Evolutionary conservation across 2,329 filamentous ascomycete species (phyloP).

Genomic region (Xylariaceae sp.): DNA sequence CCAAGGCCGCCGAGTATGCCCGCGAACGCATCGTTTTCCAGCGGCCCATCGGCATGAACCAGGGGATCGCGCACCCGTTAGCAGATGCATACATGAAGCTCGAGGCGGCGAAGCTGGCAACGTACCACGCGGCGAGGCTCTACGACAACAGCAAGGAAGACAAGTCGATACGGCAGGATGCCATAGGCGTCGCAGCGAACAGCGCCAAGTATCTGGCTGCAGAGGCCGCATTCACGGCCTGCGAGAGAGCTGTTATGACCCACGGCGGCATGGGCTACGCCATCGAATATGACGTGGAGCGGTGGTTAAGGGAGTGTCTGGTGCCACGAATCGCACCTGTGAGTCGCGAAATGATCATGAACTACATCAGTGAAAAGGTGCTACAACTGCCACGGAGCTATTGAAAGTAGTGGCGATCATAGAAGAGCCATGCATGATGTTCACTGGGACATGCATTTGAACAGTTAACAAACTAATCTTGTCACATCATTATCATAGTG

Average conservation of each 20-base stretch:
- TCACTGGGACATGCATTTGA: too few relatives aligned
- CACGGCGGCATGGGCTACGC: conserved; percentile 71
- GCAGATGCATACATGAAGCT: conserved; percentile 70
- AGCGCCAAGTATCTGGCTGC: conserved; percentile 74
- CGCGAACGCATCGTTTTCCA: conserved; percentile 69
- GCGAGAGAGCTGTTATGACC: conserved; percentile 64
- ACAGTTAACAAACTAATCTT: too few relatives aligned
- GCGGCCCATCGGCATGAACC: conserved; percentile 70
- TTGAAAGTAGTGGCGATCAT: too few relatives aligned
- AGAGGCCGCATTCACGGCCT: conserved; percentile 67
- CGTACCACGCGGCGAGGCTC: conserved; percentile 68
- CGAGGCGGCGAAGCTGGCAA: conserved; percentile 68
- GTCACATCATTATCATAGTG: too few relatives aligned
- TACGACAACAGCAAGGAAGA: conserved; percentile 60
- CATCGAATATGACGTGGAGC: conserved; percentile 68
- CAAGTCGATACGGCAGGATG: conserved; percentile 56
- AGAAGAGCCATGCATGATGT: too few relatives aligned
- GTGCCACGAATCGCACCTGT: conserved; percentile 70
- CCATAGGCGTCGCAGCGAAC: conserved; percentile 69
- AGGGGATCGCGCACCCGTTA: conserved; percentile 68
- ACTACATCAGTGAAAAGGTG: conserved; percentile 73
- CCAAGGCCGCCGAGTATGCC: conserved; percentile 69
- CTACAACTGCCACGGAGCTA: conserved; percentile 72
- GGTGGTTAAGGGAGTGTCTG: conserved; percentile 68
- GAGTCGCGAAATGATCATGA: conserved; percentile 76